Evolutionary conservation across 345 rosid genomes (phyloP).

Genomic region (Arabidopsis thaliana): TAIR10.1 NC_003074.8:5969001-5969500

Average conservation of each 20-base stretch:
- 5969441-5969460: conserved; percentile 9
- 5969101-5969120: conserved; percentile 18
- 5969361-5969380: not conserved
- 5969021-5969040: not conserved
- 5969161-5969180: conserved; percentile 28
- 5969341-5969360: not conserved
- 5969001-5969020: not conserved
- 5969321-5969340: not conserved
- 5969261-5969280: not conserved
- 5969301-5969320: not conserved
- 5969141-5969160: conserved; percentile 19
- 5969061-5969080: not conserved
- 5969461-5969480: conserved; percentile 13
- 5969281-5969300: not conserved
- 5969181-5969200: conserved; percentile 21
- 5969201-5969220: not conserved
- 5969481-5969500: conserved; percentile 16
- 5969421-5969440: not conserved
- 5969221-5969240: conserved; percentile 4
- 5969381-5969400: not conserved
- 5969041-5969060: not conserved
- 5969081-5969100: not conserved
- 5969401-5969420: not conserved
- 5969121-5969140: conserved; percentile 19
- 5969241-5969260: not conserved